Evolutionary conservation across 768 basidiomycete species (phyloP).

Genomic region (Naganishia vishniacii): DNA sequence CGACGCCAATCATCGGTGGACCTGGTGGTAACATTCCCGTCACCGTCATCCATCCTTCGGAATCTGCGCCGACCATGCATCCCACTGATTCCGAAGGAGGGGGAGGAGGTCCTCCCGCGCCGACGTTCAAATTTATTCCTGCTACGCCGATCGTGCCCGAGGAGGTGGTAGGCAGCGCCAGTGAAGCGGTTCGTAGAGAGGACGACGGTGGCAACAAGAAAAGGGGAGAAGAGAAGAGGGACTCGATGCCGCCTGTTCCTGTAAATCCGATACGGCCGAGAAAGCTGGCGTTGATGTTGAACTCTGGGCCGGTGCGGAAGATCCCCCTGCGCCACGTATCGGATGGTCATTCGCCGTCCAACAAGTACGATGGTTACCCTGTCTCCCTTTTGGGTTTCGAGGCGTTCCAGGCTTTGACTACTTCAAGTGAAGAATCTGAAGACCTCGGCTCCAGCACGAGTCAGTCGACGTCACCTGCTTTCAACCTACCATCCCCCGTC

Average conservation of each 20-base stretch:
- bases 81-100: constrained; percentile 2
- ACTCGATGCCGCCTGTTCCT: constrained; percentile 3
- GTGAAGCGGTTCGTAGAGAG: neutral
- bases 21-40: neutral
- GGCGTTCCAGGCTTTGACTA: neutral
- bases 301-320: neutral
- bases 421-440: neutral
- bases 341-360: too few species aligned
- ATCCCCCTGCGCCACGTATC: neutral
- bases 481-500: neutral
- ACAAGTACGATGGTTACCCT: too few species aligned
- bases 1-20: neutral
- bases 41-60: neutral
- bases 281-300: constrained; percentile 7
- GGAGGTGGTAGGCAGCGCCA: neutral
- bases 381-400: neutral
- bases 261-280: constrained; percentile 13
- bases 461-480: neutral
- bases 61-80: constrained; percentile 7
- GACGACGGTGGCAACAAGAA: neutral
- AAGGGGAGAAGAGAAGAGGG: constrained; percentile 1
- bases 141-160: constrained; percentile 12
- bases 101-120: too few species aligned
- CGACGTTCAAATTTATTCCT: constrained; percentile 17
- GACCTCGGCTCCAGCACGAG: too few species aligned